Evolutionary conservation across 2,329 filamentous ascomycete genomes (phyloP).

Genomic region (Botrytis medusae): DNA sequence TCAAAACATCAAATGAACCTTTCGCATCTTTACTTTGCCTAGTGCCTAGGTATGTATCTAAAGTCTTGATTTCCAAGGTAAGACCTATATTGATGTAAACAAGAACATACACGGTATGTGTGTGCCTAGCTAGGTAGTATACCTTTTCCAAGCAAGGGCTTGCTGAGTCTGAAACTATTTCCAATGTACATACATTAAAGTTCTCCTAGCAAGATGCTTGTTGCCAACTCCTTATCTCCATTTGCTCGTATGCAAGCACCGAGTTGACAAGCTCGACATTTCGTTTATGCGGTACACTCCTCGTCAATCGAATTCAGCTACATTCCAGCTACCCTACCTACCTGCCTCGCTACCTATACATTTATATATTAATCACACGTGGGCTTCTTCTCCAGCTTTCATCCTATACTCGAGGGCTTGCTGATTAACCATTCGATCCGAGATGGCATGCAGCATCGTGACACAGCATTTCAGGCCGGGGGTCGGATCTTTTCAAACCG

Average conservation of each 20-base stretch:
- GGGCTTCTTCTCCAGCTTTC: conserved; percentile 4
- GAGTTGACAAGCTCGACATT: not conserved
- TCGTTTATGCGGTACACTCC: not conserved
- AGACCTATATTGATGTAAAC: not conserved
- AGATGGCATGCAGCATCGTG: conserved; percentile 15
- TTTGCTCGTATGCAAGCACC: not conserved
- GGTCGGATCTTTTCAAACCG: not conserved
- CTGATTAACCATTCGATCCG: not conserved
- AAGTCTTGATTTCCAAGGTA: not conserved
- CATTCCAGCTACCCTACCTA: too few relatives aligned
- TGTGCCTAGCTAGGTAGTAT: not conserved
- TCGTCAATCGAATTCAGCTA: not conserved
- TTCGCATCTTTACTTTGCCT: not conserved
- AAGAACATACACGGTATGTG: not conserved
- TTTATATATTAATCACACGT: conserved; percentile 1
- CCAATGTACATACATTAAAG: not conserved
- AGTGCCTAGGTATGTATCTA: not conserved
- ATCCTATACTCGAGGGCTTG: conserved; percentile 1
- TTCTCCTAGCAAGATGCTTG: not conserved
- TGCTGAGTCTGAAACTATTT: not conserved
- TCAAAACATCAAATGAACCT: not conserved
- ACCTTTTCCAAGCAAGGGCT: not conserved
- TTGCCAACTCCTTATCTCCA: not conserved
- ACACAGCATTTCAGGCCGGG: not conserved
- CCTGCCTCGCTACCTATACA: not conserved